phyloP scores from a whole-genome alignment of 1,284 basidiomycete species.

The Rhodotorula sp. region DNA sequence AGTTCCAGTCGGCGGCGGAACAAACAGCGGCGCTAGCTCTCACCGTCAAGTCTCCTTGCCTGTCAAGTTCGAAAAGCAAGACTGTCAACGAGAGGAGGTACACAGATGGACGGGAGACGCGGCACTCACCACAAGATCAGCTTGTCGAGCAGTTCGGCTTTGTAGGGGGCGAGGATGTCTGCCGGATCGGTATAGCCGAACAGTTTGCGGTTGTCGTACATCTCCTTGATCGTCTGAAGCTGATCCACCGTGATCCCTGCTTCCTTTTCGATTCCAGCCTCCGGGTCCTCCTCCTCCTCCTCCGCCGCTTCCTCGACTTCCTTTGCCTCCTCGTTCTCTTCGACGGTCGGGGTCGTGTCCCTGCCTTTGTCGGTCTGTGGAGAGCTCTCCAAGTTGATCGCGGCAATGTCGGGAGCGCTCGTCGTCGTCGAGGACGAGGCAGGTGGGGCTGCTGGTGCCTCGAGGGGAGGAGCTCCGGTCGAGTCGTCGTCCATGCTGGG shows the following conservation, averaged over 20 bases:
- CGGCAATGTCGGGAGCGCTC: too few species aligned
- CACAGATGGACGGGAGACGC: neutral
- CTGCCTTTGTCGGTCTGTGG: too few species aligned
- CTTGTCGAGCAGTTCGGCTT: slow-evolving; percentile 31
- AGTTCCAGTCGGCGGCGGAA: neutral
- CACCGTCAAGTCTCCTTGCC: slow-evolving; percentile 72
- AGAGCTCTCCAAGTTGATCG: too few species aligned
- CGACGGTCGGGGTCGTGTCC: too few species aligned
- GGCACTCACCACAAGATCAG: slow-evolving; percentile 38
- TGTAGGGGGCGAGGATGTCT: slow-evolving; percentile 11
- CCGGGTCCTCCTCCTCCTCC: too few species aligned
- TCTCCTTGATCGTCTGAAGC: slow-evolving; percentile 3
- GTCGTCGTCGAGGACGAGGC: neutral
- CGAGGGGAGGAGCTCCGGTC: neutral
- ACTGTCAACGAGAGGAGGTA: too few species aligned
- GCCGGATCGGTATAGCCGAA: slow-evolving; percentile 7
- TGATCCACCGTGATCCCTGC: neutral
- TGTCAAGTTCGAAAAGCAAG: slow-evolving; percentile 44
- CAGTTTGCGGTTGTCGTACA: slow-evolving; percentile 15
- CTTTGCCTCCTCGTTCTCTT: neutral
- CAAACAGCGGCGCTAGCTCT: neutral
- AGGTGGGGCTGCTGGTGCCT: neutral
- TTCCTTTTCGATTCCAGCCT: neutral
- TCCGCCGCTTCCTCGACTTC: too few species aligned
- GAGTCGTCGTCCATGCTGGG: neutral